These are phyloP conservation scores for Pachyrhizus erosus DNA, from an alignment of 306 rosid species.

Conservation along the genomic window DNA sequence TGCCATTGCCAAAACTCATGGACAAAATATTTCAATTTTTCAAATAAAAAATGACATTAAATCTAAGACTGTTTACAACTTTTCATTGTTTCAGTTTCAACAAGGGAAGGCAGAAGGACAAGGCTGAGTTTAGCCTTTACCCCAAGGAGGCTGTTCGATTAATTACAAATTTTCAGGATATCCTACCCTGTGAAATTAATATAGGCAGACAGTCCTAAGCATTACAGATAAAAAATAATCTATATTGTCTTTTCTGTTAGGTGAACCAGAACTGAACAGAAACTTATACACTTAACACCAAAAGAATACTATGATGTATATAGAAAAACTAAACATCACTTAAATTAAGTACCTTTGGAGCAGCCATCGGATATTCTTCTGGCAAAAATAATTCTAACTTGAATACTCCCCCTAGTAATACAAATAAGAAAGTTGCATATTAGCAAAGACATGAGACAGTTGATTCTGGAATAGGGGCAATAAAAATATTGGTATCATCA, in stretches of 20 bases:
- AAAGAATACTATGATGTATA: not conserved
- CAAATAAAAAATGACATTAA: not conserved
- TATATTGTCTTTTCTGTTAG: not conserved
- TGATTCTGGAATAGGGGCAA: not conserved
- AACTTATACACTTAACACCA: not conserved
- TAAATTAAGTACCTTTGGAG: constrained; percentile 80
- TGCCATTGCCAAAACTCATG: constrained; percentile 1
- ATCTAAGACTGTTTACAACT: not conserved
- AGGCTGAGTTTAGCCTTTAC: not conserved
- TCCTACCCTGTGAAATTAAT: not conserved
- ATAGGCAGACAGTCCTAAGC: constrained; percentile 4
- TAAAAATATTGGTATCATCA: constrained; percentile 1
- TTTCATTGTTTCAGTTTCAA: not conserved
- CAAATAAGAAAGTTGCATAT: constrained; percentile 33
- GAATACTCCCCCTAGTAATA: constrained; percentile 85
- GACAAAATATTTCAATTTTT: not conserved
- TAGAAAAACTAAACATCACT: constrained; percentile 25
- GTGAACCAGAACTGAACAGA: constrained; percentile 1
- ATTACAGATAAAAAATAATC: not conserved
- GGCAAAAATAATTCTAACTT: constrained; percentile 96
- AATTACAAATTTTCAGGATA: constrained; percentile 8
- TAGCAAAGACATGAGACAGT: not conserved
- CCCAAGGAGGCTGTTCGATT: not conserved
- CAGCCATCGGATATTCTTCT: constrained; percentile 99
- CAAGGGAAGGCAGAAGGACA: not conserved